Evolutionary conservation across 192 early-diverging fungal genomes (phyloP), one percentile per base, ranked within the genome.

Genomic region (Backusella luteola): DNA sequence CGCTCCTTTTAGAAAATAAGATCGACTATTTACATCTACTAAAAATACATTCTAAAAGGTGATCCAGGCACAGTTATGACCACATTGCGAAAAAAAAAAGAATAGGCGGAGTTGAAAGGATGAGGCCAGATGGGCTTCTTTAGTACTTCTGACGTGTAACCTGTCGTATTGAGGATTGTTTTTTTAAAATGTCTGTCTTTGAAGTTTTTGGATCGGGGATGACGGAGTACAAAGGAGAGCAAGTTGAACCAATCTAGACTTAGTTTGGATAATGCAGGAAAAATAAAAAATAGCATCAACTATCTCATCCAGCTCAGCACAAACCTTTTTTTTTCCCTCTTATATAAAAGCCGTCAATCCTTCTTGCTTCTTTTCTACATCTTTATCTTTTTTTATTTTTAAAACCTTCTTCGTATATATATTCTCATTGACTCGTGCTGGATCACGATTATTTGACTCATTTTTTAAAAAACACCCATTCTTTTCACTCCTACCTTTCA

Each of bases 391-490:
- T 21, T 8, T 53, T 53, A 6, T 21, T 53, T 8, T 53, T 59
- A 32, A 32, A 32, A 32, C 53, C 23, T 59, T 59, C 53, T 49
- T 49, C 46, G 19, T 49, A 59, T 59, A 53, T 53, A 59, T 26
- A 59, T 59, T 59, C 53, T 59, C 53, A 59, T 26, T 59, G 8
- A 59, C 53, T 59, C 53, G 53, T 59, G 53, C 53, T 59, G 53
- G 53, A 59, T 26, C 53, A 26, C 53, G 53, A 59, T 59, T 59
- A 23, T 59, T 59, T 59, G 23, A 21, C 53, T 49, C 44, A 46
- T 46, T 23, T 56, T 17, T 8, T 26, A 26, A 63, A 63, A 63
- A 63, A n/a, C 53, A 8, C 53, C 53, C 56, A 63, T 63, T 63
- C 56, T 63, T 63, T 63, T 49, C 7, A 29, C 56, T 63, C 56